Percentiles rank a stretch among this genome's conserved stretches.
phyloP scores from a whole-genome alignment of 257 asterid species.

The Solanum pinnatisectum region DNA sequence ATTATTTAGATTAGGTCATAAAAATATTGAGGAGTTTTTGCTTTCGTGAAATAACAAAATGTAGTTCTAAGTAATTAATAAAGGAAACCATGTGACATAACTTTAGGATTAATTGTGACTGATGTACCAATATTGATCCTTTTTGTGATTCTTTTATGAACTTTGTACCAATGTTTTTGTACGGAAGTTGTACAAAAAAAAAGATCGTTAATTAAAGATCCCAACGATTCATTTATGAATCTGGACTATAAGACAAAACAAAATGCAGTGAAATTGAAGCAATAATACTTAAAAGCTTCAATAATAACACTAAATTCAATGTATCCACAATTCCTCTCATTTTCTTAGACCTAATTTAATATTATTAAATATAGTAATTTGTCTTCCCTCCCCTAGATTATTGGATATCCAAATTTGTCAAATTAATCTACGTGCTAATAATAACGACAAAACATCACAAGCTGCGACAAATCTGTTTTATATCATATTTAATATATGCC shows the following conservation, averaged over 20 bases:
- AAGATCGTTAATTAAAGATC: neutral
- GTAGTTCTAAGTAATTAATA: neutral
- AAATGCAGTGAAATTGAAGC: neutral
- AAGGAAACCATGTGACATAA: neutral
- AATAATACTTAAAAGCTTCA: neutral
- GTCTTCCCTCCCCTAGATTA: neutral
- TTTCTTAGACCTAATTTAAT: neutral
- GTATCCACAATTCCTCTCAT: neutral
- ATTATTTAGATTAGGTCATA: neutral
- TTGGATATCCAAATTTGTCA: conserved; percentile 18
- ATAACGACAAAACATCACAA: conserved; percentile 35
- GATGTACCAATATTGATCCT: neutral
- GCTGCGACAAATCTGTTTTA: conserved; percentile 22
- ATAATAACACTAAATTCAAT: neutral
- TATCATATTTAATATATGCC: neutral
- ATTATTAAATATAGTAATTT: neutral
- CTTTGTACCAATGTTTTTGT: conserved; percentile 10
- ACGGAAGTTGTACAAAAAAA: conserved; percentile 37
- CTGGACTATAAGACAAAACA: conserved; percentile 34
- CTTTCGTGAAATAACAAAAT: neutral
- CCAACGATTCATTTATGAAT: conserved; percentile 27
- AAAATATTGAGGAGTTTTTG: neutral
- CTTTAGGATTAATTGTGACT: neutral
- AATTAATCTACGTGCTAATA: neutral
- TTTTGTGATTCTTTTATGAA: neutral